Conservation (phyloP, 306 rosid species). For the Spatholobus suberectus region DNA sequence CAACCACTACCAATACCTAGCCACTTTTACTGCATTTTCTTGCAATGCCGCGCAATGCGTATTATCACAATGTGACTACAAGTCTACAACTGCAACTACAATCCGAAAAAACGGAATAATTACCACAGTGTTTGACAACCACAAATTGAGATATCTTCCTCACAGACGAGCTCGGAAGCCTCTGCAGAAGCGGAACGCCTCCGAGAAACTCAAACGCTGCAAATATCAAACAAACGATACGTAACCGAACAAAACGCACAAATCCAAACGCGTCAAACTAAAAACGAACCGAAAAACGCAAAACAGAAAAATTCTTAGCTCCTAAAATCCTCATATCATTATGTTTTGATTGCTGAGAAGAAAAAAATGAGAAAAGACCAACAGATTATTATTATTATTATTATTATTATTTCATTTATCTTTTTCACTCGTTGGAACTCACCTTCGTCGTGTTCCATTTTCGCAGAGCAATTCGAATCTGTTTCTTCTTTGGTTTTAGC, state of each 20-base stretch:
- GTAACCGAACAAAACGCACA: neutral
- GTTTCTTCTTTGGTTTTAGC: neutral
- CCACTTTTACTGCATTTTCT: slow-evolving; percentile 5
- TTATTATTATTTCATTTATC: too few relatives aligned
- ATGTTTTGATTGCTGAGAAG: neutral
- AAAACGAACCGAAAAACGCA: neutral
- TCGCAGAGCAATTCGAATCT: neutral
- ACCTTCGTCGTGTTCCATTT: slow-evolving; percentile 47
- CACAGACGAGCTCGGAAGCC: slow-evolving; percentile 76
- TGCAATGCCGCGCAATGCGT: neutral
- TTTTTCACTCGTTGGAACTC: neutral
- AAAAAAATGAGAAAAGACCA: too few relatives aligned
- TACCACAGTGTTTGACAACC: slow-evolving; percentile 66
- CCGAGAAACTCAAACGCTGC: slow-evolving; percentile 84
- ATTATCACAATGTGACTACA: neutral
- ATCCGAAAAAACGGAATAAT: neutral
- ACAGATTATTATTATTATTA: too few relatives aligned
- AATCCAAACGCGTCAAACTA: slow-evolving; percentile 16
- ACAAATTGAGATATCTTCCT: slow-evolving; percentile 68
- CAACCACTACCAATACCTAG: neutral
- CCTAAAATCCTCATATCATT: neutral
- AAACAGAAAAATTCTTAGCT: neutral
- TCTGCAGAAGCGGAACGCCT: slow-evolving; percentile 85
- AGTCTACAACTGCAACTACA: neutral
- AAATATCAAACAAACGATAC: slow-evolving; percentile 14